phyloP scores from a whole-genome alignment of 495 filamentous ascomycete species.

The Cercophora scortea region DNA sequence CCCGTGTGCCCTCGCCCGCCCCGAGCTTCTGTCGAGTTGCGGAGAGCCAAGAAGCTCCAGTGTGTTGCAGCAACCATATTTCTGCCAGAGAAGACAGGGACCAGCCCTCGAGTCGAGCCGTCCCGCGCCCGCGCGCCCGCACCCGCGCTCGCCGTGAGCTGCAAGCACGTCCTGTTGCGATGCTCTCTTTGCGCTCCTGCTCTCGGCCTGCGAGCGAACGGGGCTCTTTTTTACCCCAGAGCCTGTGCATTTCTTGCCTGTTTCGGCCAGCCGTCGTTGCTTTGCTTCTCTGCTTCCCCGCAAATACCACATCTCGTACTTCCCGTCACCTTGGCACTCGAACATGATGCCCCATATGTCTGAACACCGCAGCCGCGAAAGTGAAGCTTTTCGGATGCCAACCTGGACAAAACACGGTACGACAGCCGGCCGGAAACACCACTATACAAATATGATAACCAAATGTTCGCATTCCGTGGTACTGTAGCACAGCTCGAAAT shows the following conservation, averaged over 20 bases:
- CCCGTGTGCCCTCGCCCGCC: not conserved
- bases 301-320: conserved; percentile 4
- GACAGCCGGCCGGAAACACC: conserved; percentile 2
- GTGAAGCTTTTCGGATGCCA: not conserved
- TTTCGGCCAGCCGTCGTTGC: not conserved
- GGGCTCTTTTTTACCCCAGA: not conserved
- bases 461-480: conserved; percentile 7
- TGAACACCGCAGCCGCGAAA: not conserved
- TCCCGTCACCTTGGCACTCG: not conserved
- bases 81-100: no score
- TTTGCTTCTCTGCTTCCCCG: conserved; percentile 8
- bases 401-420: not conserved
- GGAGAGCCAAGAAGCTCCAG: not conserved
- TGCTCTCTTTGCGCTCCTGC: not conserved
- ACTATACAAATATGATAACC: conserved; percentile 16
- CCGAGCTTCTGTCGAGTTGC: not conserved
- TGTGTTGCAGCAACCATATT: not conserved
- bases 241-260: not conserved
- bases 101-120: conserved; percentile 16
- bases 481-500: conserved; percentile 7
- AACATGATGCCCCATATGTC: not conserved
- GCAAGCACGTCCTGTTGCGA: not conserved
- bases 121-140: conserved; percentile 9
- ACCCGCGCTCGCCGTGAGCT: not conserved
- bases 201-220: not conserved